Evolutionary conservation across 345 rosid genomes (phyloP).

Genomic region (Syzygium oleosum): DNA sequence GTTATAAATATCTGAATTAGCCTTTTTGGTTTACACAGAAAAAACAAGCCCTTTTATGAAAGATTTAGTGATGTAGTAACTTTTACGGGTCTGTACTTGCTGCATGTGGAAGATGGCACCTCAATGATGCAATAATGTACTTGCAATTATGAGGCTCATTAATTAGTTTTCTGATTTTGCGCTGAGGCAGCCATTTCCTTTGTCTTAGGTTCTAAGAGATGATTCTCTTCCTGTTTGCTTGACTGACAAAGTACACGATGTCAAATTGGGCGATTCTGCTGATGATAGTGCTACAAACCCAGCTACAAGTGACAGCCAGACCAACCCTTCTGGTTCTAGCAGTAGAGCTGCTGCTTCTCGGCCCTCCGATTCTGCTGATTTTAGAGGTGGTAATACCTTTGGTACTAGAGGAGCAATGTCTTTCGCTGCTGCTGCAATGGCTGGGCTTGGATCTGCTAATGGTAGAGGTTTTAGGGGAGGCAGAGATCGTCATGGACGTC

Average conservation of each 20-base stretch:
- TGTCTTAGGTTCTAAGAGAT: constrained; percentile 60
- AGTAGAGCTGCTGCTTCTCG: constrained; percentile 66
- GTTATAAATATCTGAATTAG: background rate
- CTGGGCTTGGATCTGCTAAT: constrained; percentile 89
- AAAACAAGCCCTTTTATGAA: background rate
- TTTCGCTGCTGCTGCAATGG: constrained; percentile 98
- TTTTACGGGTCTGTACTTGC: background rate
- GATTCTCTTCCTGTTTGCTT: constrained; percentile 88
- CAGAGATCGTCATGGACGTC: constrained; percentile 85
- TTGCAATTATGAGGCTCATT: background rate
- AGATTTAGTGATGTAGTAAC: background rate
- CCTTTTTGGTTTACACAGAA: background rate
- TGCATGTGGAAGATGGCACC: background rate
- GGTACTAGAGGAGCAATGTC: constrained; percentile 95
- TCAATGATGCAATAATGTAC: background rate
- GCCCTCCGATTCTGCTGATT: constrained; percentile 68
- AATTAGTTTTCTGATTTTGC: background rate
- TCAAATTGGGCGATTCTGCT: constrained; percentile 73
- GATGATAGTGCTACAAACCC: constrained; percentile 48
- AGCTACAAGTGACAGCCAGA: constrained; percentile 46
- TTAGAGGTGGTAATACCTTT: constrained; percentile 57
- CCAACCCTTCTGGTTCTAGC: constrained; percentile 69
- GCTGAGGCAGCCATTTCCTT: background rate
- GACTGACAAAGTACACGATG: constrained; percentile 95
- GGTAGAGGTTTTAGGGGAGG: constrained; percentile 93